Evolutionary conservation across 1,139 yeast species (phyloP).

Genomic region (Candida frijolesensis): DNA sequence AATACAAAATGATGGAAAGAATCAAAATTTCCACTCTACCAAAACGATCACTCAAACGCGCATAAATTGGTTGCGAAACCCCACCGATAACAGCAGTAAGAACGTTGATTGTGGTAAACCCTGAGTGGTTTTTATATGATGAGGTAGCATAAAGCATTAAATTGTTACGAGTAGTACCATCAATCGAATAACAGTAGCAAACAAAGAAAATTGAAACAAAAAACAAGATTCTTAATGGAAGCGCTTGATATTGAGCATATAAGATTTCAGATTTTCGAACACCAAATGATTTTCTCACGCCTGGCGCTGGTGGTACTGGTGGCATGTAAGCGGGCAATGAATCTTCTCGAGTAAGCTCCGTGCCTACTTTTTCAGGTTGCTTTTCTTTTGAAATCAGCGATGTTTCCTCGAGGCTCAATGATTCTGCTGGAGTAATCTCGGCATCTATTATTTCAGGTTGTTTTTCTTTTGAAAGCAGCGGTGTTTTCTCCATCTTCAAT

Average conservation of each 20-base stretch:
- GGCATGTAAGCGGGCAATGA: too few species aligned
- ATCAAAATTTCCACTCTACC: slow-evolving; percentile 63
- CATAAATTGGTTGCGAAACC: slow-evolving; percentile 68
- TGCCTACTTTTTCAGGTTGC: neutral
- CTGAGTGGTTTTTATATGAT: slow-evolving; percentile 58
- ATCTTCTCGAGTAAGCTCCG: neutral
- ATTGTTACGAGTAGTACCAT: slow-evolving; percentile 51
- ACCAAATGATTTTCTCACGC: slow-evolving; percentile 30
- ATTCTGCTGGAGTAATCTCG: neutral
- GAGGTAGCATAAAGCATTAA: slow-evolving; percentile 56
- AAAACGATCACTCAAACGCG: slow-evolving; percentile 67
- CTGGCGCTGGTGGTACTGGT: neutral
- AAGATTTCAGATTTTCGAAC: slow-evolving; percentile 45
- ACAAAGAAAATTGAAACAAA: slow-evolving; percentile 57
- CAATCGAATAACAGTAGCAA: slow-evolving; percentile 67
- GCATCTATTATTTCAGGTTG: neutral
- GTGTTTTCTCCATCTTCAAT: too few species aligned
- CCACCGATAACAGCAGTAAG: slow-evolving; percentile 66
- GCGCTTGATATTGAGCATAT: slow-evolving; percentile 31
- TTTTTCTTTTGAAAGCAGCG: neutral
- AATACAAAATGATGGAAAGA: slow-evolving; percentile 58
- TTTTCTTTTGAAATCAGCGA: neutral
- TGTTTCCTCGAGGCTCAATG: too few species aligned
- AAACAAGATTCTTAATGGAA: slow-evolving; percentile 30
- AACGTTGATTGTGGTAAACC: slow-evolving; percentile 64